phyloP scores from a whole-genome alignment of 805 yeast species.

The Barnettozyma populi region DNA sequence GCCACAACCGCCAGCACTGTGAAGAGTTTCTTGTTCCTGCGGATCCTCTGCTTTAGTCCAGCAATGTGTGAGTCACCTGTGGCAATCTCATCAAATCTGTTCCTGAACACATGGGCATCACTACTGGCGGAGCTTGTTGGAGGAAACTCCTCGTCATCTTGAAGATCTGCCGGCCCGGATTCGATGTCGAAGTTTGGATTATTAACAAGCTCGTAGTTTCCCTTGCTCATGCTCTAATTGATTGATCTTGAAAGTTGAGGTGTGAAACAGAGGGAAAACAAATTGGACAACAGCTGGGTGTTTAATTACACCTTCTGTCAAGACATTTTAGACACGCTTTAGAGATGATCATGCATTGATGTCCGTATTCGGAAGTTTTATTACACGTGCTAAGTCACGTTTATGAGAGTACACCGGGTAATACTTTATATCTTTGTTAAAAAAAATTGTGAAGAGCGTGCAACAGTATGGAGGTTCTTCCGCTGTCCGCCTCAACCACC shows the following conservation, averaged over 20 bases:
- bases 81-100: conserved; percentile 16
- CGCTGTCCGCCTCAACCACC: background rate
- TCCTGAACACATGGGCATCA: conserved; percentile 10
- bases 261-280: background rate
- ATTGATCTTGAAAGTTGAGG: background rate
- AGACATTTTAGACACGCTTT: background rate
- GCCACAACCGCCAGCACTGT: conserved; percentile 9
- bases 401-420: conserved; percentile 3
- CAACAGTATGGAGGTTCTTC: background rate
- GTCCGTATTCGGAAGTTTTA: conserved; percentile 12
- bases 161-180: background rate
- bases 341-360: conserved; percentile 6
- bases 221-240: conserved; percentile 2
- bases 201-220: conserved; percentile 19
- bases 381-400: background rate
- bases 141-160: conserved; percentile 1
- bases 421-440: background rate
- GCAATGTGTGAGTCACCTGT: background rate
- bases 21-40: conserved; percentile 13
- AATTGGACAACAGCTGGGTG: background rate
- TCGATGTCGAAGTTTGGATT: conserved; percentile 11
- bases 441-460: no score
- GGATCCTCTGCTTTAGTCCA: conserved; percentile 6
- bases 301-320: background rate
- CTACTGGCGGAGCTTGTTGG: background rate